Evolutionary conservation across 1,284 basidiomycete genomes (phyloP).

Genomic region (Cerrena zonata): DNA sequence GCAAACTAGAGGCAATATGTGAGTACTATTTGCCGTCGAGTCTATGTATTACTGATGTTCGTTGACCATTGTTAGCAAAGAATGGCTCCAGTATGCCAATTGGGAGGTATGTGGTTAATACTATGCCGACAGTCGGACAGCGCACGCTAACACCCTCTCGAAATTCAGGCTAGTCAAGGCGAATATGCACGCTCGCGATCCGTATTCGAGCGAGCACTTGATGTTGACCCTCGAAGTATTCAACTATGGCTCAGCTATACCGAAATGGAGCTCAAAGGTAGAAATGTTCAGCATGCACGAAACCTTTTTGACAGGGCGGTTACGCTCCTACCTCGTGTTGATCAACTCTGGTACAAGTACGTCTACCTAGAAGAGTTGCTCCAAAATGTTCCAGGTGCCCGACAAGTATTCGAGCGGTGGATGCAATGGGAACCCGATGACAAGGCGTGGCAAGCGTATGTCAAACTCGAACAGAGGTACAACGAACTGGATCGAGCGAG

Average conservation of each 20-base stretch:
- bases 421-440: constrained; percentile 99
- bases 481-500: constrained; percentile 88
- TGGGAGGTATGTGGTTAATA: constrained; percentile 54
- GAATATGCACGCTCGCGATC: constrained; percentile 90
- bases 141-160: constrained; percentile 1
- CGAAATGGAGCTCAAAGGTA: constrained; percentile 96
- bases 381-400: constrained; percentile 89
- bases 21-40: constrained; percentile 22
- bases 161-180: constrained; percentile 82
- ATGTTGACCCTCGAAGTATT: constrained; percentile 85
- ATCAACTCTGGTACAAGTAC: constrained; percentile 97
- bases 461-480: constrained; percentile 94
- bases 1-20: constrained; percentile 83
- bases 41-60: background rate
- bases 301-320: constrained; percentile 97
- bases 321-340: constrained; percentile 89
- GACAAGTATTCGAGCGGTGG: constrained; percentile 98
- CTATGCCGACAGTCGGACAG: background rate
- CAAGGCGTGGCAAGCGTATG: constrained; percentile 98
- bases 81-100: constrained; percentile 79
- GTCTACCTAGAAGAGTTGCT: constrained; percentile 97
- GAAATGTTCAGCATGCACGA: constrained; percentile 93
- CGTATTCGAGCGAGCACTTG: constrained; percentile 93
- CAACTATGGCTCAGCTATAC: constrained; percentile 94
- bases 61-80: constrained; percentile 44